Base-by-base conservation (phyloP, 805 yeast species). In the Pichia nanzhaoensis region DNA sequence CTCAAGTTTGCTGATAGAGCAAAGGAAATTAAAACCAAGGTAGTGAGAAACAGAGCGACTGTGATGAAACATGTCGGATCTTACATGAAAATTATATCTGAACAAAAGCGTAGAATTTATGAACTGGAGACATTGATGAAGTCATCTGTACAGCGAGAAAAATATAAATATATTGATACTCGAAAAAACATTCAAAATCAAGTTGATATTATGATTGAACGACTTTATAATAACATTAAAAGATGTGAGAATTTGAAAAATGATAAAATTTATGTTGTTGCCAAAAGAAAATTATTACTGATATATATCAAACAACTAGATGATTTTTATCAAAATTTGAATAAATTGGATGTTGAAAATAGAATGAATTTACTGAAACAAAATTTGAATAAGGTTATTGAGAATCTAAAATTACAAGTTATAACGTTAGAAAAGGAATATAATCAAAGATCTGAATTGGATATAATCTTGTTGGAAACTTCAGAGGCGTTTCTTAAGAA, bases 1-100 rank as follows among this genome's bases (percentile, higher is more conserved):
- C 72, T 91, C 49, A 86, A 87, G 59, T 91, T 90, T 62, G 97
- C 97, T 0, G 80, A 88, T 59, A 69, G 96, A 35, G 97, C 96
- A 14, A 89, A 89, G 58, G 89, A 84, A 52, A 90, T 90, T 54
- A 85, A 85, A 58, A 90, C 96, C 0, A 86, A 85, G 53, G 68
- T 85, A 2, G 71, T 76, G 2, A 65, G 93, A 49, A 89, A 89
- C 58, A 80, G 79, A 50, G 88, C 80, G 42, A 82, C 79, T 47
- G 70, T 89, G 49, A 86, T 82, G 57, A 69, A 91, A 36, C 96
- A 87, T 64, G 90, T 88, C 37, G 88, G 93, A 0, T 81, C 90
- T 3, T 89, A 88, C 57, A 66, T 86, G 57, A 81, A 82, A 63
- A 83, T 84, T 83, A 88, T 88, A 32, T 78, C 89, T 2, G 89